phyloP scores from a whole-genome alignment of 2,329 filamentous ascomycete species.

The Colletotrichum viniferum region DNA sequence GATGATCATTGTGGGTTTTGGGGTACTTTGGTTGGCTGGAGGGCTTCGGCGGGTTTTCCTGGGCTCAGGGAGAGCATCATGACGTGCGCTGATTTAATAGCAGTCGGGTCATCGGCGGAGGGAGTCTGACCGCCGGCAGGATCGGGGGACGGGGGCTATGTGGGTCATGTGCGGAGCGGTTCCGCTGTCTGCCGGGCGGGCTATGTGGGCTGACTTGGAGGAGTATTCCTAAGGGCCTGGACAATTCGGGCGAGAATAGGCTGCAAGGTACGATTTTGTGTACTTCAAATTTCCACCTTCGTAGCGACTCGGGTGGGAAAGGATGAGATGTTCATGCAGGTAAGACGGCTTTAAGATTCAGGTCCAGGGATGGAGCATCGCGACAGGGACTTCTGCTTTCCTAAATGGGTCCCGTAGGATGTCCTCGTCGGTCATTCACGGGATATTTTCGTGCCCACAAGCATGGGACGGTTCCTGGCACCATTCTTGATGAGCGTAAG shows the following conservation, averaged over 20 bases:
- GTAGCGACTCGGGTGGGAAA: no score
- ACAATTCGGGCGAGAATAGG: rapidly evolving
- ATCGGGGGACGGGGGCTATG: neutral
- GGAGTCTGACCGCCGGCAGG: no score
- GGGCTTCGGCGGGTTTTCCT: neutral
- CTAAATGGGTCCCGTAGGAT: neutral
- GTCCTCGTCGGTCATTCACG: neutral
- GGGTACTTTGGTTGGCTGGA: neutral
- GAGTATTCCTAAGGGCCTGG: no score
- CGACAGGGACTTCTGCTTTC: neutral
- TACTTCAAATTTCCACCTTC: neutral
- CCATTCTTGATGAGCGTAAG: neutral
- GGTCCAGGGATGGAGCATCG: neutral
- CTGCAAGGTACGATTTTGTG: neutral
- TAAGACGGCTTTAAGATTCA: neutral
- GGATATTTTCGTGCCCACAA: neutral
- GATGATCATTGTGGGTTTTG: neutral
- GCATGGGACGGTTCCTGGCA: neutral
- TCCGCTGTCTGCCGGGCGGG: neutral
- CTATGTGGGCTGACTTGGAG: neutral
- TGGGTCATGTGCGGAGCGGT: neutral
- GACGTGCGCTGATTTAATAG: neutral
- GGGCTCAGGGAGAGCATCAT: neutral
- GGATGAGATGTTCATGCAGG: neutral
- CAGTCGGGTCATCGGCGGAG: neutral